Evolutionary conservation across 306 rosid species (phyloP).

Genomic region (Quercus gilva): DNA sequence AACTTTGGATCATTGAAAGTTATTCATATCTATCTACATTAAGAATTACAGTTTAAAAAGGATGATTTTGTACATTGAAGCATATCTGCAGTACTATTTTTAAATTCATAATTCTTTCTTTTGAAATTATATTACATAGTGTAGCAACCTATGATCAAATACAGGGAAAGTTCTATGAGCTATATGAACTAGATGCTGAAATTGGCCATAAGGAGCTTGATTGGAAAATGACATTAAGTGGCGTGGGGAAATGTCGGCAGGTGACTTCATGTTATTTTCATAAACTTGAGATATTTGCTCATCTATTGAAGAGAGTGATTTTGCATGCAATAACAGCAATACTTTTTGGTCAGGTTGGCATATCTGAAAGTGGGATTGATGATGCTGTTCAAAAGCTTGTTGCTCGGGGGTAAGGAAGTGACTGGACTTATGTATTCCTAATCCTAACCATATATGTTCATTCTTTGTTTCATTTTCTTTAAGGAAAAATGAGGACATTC

Average conservation of each 20-base stretch:
- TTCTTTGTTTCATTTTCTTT: background rate
- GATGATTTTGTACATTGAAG: background rate
- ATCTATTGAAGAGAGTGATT: conserved; percentile 18
- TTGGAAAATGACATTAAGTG: conserved; percentile 95
- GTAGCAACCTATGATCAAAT: conserved; percentile 14
- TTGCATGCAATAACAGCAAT: background rate
- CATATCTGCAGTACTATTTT: background rate
- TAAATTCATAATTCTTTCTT: conserved; percentile 10
- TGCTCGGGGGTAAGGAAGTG: conserved; percentile 82
- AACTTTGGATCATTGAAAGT: background rate
- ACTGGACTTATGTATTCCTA: conserved; percentile 3
- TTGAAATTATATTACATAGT: conserved; percentile 12
- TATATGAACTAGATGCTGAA: conserved; percentile 94
- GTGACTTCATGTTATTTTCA: conserved; percentile 34
- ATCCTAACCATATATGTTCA: background rate
- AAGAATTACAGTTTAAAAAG: background rate
- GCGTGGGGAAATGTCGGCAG: conserved; percentile 99
- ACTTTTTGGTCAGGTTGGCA: conserved; percentile 71
- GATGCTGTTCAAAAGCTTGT: conserved; percentile 91
- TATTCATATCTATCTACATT: background rate
- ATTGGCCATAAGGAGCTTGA: conserved; percentile 97
- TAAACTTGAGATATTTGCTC: background rate
- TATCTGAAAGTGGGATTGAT: conserved; percentile 97
- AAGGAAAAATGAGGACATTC: background rate
- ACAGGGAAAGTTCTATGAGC: conserved; percentile 97